Evolutionary conservation across 2,329 filamentous ascomycete genomes (phyloP).

Genomic region (Leptoxyphium fumago): DNA sequence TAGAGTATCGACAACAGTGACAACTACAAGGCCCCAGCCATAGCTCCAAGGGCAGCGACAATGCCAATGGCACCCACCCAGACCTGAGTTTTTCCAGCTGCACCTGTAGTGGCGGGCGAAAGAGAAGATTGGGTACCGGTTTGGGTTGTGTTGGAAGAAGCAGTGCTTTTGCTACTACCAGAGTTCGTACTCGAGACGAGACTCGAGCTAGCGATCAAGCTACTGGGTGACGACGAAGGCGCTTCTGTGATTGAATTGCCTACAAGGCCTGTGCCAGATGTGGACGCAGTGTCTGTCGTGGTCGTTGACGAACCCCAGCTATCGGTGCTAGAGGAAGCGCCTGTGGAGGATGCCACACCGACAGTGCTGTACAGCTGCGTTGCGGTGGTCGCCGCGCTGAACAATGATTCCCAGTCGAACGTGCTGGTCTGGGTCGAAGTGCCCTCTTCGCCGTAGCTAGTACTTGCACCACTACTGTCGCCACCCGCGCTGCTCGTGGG

Average conservation of each 20-base stretch:
- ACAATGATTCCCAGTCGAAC: background rate
- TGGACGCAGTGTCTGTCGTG: background rate
- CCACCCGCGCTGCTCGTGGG: background rate
- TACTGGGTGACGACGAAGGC: background rate
- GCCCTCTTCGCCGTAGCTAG: background rate
- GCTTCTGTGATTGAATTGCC: background rate
- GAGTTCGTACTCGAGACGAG: slow-evolving; percentile 2
- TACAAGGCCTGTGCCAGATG: background rate
- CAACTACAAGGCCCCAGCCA: slow-evolving; percentile 5
- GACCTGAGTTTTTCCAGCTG: slow-evolving; percentile 2
- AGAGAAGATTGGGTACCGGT: slow-evolving; percentile 2
- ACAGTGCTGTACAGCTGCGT: background rate
- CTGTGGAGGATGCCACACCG: background rate
- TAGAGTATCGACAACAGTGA: no score
- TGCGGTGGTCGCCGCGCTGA: background rate
- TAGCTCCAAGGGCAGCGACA: slow-evolving; percentile 4
- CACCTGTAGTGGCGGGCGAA: slow-evolving; percentile 2
- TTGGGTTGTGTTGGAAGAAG: background rate
- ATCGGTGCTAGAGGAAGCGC: background rate
- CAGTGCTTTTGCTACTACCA: background rate
- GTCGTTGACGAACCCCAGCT: background rate
- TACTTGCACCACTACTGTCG: no score
- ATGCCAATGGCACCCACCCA: slow-evolving; percentile 5
- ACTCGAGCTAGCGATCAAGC: slow-evolving; percentile 2
- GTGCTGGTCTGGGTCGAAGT: background rate